Base-by-base conservation (phyloP, 2,329 filamentous ascomycete species). In the Cyanodermella asteris region DNA sequence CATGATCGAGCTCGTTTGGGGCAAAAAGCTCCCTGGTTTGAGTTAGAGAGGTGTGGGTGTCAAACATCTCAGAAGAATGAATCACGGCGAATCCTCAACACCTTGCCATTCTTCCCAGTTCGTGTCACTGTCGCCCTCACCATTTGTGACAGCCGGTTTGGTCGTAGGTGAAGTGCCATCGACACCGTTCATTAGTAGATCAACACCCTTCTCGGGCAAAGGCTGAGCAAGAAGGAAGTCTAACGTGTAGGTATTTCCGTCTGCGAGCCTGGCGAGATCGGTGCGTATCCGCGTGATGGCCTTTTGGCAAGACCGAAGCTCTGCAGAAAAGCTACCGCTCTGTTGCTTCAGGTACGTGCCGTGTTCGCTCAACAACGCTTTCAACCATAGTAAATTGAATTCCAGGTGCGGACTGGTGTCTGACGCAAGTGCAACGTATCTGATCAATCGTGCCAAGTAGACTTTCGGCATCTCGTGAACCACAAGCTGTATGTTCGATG, bases 351-450 rank as follows among this genome's bases (percentile, higher is more conserved):
- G 61, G 59, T 74, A 84, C 13, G 73, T 61, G 17, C 87, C 87
- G 45, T 94, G 84, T 38, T 69, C 70, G 38, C 75, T 73, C 30
- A 94, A 57, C 7, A 71, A 36, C 2, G 77, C 69, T 46, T 87
- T 77, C 40, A 93, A 75, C 87, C 87, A 97, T 6, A 84, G 54
- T 22, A 97, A 55, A 40, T 87, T 91, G 50, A 94, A 90, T 50
- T 97, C 87, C 4, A 97, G 63, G 54, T 93, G 84, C 2, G 82
- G 84, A 2, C 74, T 82, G 42, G 84, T 71, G 39, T 94, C 84
- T 2, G 78, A 76, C 40, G 91, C 77, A 7, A 73, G 63, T 3
- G 81, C 81, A 5, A 94, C 74, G 36, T 91, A 91, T 22, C 80
- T 73, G 24, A 97, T 58, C 8, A 94, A 56, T 3, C 78, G 68